These are phyloP conservation scores for Rubia balearica DNA, from an alignment of 305 asterid genomes.

Conservation along the genomic window DNA sequence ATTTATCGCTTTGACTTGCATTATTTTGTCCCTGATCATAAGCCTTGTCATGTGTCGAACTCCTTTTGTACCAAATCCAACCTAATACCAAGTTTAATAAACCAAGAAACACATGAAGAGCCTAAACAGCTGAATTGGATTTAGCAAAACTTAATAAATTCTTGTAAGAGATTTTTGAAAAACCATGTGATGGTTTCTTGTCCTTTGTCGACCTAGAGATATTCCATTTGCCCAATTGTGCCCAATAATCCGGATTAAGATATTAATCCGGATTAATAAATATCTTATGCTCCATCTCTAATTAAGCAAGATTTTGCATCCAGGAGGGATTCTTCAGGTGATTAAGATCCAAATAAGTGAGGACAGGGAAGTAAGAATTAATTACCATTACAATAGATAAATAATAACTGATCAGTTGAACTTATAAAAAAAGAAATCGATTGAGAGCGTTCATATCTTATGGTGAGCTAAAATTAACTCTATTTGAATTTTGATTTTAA, in stretches of 20 bases:
- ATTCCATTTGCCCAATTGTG: constrained; percentile 13
- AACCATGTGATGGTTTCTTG: constrained; percentile 16
- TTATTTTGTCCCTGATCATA: constrained; percentile 3
- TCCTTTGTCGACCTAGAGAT: constrained; percentile 4
- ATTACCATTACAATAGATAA: constrained; percentile 5
- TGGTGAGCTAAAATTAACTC: too few species aligned
- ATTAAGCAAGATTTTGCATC: constrained; percentile 9
- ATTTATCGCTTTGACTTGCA: constrained; percentile 1
- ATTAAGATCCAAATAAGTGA: constrained; percentile 21
- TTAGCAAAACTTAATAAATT: background rate
- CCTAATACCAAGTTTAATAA: constrained; percentile 53
- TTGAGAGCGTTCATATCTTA: too few species aligned
- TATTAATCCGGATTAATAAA: constrained; percentile 13
- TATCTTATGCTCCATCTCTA: constrained; percentile 9
- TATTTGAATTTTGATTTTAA: too few species aligned
- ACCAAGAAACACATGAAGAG: constrained; percentile 23
- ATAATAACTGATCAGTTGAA: background rate
- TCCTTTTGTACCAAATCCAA: constrained; percentile 53
- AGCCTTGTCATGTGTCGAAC: constrained; percentile 18
- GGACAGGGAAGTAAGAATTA: constrained; percentile 41
- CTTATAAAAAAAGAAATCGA: too few species aligned
- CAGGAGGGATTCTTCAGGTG: constrained; percentile 14
- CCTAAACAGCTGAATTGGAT: constrained; percentile 20
- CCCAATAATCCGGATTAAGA: constrained; percentile 9
- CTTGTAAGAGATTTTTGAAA: background rate